Evolutionary conservation across 768 basidiomycete genomes (phyloP), one percentile per base, ranked within the genome.

Genomic region (Agaricus blazei): DNA sequence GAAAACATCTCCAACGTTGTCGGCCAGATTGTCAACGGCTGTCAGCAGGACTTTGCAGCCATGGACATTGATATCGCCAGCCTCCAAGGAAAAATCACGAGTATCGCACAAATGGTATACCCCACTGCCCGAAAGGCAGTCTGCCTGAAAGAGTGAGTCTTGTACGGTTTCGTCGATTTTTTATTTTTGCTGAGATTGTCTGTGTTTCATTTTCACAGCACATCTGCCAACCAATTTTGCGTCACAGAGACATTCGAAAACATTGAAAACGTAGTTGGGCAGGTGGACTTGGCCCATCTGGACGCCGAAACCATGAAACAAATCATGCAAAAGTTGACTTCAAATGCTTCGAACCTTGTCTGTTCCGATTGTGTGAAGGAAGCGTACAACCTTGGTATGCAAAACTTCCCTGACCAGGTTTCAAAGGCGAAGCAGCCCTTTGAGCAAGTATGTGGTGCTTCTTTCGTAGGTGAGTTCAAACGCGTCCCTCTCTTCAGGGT

Each of bases 1-100:
- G 68, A 68, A 19, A 83, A 85, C 0, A 72, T 91, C 9, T 67
- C 83, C 19, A 62, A 71, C 1, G 72, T 88, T 44, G 78, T 83
- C 7, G 62, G 71, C 29, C 83, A 81, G 61, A 51, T 87, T 46
- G 81, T 82, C 0, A 60, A 65, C 4, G 78, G 78, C 27, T 82
- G 80, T 60, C 57, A 68, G 12, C 50, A 70, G 1, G 79, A 80
- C 27, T 62, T 81, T 5, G 54, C 63, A 58, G 82, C 83, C 53
- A 64, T 64, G n/a, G 76, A 77, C 9, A 70, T 85, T 24, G 64
- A 55, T 31, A 55, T 41, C 27, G 26, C 23, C 14, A 41, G 54
- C 26, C 28, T 55, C 31, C 46, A 55, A 23, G 40, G 26, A 3
- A n/a, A 29, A 19, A 56, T 61, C 27, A 55, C 59, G 12, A 31